These are phyloP conservation scores for Centrapalus pauciflorus DNA, from an alignment of 129 eudicot species.

Conservation along the genomic window DNA sequence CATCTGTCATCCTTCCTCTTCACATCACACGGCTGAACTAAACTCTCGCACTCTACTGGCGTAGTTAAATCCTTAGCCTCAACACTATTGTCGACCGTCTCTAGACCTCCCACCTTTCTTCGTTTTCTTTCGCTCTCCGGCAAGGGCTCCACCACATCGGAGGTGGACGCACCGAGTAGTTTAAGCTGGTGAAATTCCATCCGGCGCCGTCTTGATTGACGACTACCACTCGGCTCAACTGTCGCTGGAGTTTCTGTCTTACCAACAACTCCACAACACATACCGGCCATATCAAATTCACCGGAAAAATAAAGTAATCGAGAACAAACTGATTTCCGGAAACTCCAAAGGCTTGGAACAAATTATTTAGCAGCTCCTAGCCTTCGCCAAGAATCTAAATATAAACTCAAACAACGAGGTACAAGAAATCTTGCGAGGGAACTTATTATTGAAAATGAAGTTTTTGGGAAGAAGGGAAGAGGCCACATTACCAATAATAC, in stretches of 20 bases:
- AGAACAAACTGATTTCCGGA: background rate
- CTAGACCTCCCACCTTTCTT: conserved; percentile 23
- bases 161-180: conserved; percentile 27
- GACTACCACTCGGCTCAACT: conserved; percentile 45
- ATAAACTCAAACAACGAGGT: background rate
- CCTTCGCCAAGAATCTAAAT: background rate
- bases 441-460: conserved; percentile 22
- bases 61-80: background rate
- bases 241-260: conserved; percentile 60
- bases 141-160: conserved; percentile 34
- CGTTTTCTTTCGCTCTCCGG: conserved; percentile 32
- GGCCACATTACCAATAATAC: conserved; percentile 34
- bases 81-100: background rate
- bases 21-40: background rate
- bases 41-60: conserved; percentile 8
- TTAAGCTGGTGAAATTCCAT: conserved; percentile 63
- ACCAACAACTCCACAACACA: conserved; percentile 57
- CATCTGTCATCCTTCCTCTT: background rate
- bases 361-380: background rate
- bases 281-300: conserved; percentile 57
- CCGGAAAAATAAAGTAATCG: background rate
- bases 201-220: conserved; percentile 53
- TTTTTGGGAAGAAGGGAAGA: conserved; percentile 23
- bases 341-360: background rate
- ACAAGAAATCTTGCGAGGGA: background rate